A percentile compares a stretch with the other conserved stretches of the same genome.
Conservation (phyloP, 192 early-diverging fungal species). For the Mortierella antarctica region DNA sequence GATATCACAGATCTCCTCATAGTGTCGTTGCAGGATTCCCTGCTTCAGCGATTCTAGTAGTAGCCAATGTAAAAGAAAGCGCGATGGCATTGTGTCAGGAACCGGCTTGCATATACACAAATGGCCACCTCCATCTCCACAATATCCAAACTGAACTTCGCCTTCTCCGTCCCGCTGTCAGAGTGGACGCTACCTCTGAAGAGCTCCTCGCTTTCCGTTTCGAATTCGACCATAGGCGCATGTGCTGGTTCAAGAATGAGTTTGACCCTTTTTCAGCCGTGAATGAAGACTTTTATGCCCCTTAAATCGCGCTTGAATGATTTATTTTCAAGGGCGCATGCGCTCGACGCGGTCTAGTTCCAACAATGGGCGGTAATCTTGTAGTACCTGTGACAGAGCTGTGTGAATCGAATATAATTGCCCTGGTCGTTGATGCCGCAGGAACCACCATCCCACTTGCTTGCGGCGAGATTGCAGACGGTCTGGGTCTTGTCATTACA, state of each 20-base stretch:
- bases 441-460: too few species aligned
- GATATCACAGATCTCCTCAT: slow-evolving; percentile 42
- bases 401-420: too few species aligned
- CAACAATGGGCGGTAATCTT: too few species aligned
- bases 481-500: too few species aligned
- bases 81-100: not conserved
- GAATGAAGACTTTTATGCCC: not conserved
- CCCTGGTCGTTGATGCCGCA: too few species aligned
- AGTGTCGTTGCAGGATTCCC: slow-evolving; percentile 30
- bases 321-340: too few species aligned
- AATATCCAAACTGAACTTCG: not conserved
- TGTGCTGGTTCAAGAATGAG: not conserved
- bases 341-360: too few species aligned
- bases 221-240: slow-evolving; percentile 4
- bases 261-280: not conserved
- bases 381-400: too few species aligned
- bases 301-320: too few species aligned
- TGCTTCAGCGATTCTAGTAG: slow-evolving; percentile 14
- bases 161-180: too few species aligned
- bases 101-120: not conserved
- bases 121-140: not conserved
- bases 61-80: not conserved
- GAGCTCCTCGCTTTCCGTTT: slow-evolving; percentile 21
- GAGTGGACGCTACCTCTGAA: slow-evolving; percentile 18
- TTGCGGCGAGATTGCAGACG: too few species aligned